These are phyloP conservation scores for Austropuccinia psidii DNA, from an alignment of 1,284 basidiomycete genomes.

Conservation along the genomic window DNA sequence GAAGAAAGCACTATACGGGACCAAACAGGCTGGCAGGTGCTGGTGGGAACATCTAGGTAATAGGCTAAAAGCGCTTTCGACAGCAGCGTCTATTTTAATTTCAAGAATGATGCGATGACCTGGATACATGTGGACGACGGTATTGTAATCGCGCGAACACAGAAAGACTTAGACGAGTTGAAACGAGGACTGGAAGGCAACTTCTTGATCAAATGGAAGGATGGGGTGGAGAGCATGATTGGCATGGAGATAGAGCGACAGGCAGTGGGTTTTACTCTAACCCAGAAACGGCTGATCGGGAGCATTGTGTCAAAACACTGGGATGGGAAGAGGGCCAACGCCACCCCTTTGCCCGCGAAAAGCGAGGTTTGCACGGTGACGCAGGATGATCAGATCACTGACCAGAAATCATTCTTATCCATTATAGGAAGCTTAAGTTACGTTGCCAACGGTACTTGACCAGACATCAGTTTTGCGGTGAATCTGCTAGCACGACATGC, in stretches of 20 bases:
- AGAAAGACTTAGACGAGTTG: background rate
- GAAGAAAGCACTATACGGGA: slow-evolving; percentile 16
- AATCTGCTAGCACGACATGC: background rate
- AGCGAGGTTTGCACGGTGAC: too few relatives aligned
- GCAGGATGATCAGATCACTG: too few relatives aligned
- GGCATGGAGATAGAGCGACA: background rate
- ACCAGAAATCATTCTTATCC: background rate
- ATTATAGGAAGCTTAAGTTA: background rate
- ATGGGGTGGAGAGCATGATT: background rate
- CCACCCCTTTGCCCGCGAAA: too few relatives aligned
- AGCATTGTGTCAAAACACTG: background rate
- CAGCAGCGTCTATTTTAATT: background rate
- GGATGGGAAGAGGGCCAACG: background rate
- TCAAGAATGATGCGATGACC: background rate
- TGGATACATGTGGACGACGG: slow-evolving; percentile 16
- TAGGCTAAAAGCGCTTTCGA: background rate
- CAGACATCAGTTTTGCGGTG: background rate
- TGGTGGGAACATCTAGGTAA: slow-evolving; percentile 8
- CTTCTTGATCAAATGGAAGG: slow-evolving; percentile 9
- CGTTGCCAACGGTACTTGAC: background rate
- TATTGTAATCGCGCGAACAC: background rate
- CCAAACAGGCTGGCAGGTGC: background rate
- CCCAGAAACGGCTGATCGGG: background rate
- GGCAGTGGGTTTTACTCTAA: background rate
- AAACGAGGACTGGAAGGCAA: background rate